phyloP scores from a whole-genome alignment of 371 early-diverging fungal species.

The Rhizopus delemar region DNA sequence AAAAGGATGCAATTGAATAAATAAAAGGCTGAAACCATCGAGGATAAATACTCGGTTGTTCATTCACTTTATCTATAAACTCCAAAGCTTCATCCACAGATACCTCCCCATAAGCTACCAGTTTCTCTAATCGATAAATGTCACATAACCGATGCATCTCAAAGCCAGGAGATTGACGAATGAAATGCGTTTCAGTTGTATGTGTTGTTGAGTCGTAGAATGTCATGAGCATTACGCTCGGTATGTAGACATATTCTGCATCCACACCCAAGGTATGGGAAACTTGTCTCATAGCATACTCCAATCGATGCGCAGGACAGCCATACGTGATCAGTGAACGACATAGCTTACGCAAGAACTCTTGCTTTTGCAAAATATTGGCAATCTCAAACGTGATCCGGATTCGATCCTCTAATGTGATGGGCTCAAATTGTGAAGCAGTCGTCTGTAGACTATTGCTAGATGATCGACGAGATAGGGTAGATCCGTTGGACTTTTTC shows the following conservation, averaged over 20 bases:
- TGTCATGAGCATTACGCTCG: conserved; percentile 70
- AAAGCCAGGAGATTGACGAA: conserved; percentile 61
- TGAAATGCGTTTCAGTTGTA: conserved; percentile 75
- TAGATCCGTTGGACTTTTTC: conserved; percentile 23
- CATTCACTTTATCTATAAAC: conserved; percentile 43
- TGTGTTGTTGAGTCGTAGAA: conserved; percentile 74
- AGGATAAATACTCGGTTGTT: conserved; percentile 48
- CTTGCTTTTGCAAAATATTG: conserved; percentile 61
- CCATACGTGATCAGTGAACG: conserved; percentile 60
- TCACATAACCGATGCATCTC: conserved; percentile 69
- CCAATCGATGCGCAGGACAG: conserved; percentile 63
- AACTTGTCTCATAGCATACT: conserved; percentile 52
- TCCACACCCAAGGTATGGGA: conserved; percentile 62
- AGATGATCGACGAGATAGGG: conserved; percentile 36
- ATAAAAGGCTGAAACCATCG: conserved; percentile 51
- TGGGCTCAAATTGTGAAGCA: conserved; percentile 51
- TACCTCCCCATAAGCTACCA: conserved; percentile 50
- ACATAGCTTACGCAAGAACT: conserved; percentile 55
- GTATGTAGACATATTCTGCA: conserved; percentile 67
- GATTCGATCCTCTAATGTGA: conserved; percentile 56
- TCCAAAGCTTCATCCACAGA: conserved; percentile 57
- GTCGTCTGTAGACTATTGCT: conserved; percentile 48
- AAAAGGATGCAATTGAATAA: conserved; percentile 51
- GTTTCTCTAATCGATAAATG: conserved; percentile 58
- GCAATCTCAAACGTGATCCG: conserved; percentile 62